phyloP scores from a whole-genome alignment of 495 filamentous ascomycete species.

The Cetradonia linearis region DNA sequence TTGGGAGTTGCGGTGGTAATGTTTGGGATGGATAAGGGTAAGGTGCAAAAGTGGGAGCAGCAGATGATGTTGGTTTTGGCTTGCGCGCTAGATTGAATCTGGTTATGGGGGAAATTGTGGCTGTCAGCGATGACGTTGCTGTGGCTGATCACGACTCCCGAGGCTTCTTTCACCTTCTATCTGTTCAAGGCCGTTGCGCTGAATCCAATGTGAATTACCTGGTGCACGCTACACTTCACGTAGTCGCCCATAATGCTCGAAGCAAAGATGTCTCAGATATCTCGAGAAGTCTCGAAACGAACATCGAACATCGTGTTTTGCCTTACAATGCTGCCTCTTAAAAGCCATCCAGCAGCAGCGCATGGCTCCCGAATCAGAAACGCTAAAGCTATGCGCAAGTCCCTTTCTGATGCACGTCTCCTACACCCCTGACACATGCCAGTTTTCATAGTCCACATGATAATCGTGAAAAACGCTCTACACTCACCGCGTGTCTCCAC shows the following conservation, averaged over 20 bases:
- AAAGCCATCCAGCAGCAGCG: neutral
- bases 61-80: constrained; percentile 20
- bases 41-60: constrained; percentile 4
- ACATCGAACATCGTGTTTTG: neutral
- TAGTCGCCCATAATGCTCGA: neutral
- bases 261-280: neutral
- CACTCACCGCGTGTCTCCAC: constrained; percentile 21
- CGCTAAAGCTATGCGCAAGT: neutral
- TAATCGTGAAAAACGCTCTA: neutral
- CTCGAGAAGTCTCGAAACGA: neutral
- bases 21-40: constrained; percentile 2
- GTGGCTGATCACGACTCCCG: neutral
- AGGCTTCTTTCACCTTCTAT: neutral
- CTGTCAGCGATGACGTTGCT: constrained; percentile 8
- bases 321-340: neutral
- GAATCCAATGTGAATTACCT: too few relatives aligned
- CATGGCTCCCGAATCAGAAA: neutral
- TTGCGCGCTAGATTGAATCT: constrained; percentile 11
- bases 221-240: too few relatives aligned
- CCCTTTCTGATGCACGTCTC: neutral
- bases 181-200: neutral
- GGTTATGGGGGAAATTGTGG: constrained; percentile 12
- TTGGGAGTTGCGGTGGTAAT: neutral
- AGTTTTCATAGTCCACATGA: neutral
- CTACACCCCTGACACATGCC: neutral